Base-by-base conservation (phyloP, 495 filamentous ascomycete species). In the Penicillium desertorum region DNA sequence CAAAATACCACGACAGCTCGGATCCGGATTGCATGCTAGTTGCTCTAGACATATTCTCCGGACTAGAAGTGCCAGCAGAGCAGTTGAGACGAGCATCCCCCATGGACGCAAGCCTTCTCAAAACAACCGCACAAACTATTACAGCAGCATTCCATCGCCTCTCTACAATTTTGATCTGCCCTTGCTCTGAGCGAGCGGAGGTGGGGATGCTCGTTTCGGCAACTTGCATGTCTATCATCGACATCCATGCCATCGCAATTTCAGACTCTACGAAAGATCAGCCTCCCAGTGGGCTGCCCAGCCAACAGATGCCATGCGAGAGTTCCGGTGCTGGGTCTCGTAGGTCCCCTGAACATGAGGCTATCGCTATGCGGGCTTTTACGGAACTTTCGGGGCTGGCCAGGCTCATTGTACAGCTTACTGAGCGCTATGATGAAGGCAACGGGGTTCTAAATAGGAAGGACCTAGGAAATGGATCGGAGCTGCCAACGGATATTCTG, bases 81-180 rank as follows among this genome's bases (percentile, higher is more conserved):
- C 49, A 49, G 22, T 8, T 59, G n/a, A 47, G 50, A 19, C 22
- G 20, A 44, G 20, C 12, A 17, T 42, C 36, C 2, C 20, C n/a
- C 4, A 22, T 51, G n/a, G 34, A 51, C 14, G 14, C 34, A 10
- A 14, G 30, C 5, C 32, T 51, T 16, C 12, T 12, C 6, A 39
- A 17, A 12, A n/a, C 51, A 36, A 39, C 47, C 19, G 27, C 53
- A 7, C 56, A 49, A 6, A 53, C 47, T 0, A 54, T 65, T 9
- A 41, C 20, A 11, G 7, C 34, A 11, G 36, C n/a, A 0, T 12
- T 51, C 23, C 34, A 32, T 8, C 62, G 60, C 5, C 45, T 65
- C 19, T 60, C 53, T 5, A 54, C 23, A 1, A 62, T 65, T 39
- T 20, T 62, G 37, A 49, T 58, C 8, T 65, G 62, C 23, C 54